These are phyloP conservation scores for Knoxia roxburghii DNA, from an alignment of 257 asterid genomes.

Conservation along the genomic window DNA sequence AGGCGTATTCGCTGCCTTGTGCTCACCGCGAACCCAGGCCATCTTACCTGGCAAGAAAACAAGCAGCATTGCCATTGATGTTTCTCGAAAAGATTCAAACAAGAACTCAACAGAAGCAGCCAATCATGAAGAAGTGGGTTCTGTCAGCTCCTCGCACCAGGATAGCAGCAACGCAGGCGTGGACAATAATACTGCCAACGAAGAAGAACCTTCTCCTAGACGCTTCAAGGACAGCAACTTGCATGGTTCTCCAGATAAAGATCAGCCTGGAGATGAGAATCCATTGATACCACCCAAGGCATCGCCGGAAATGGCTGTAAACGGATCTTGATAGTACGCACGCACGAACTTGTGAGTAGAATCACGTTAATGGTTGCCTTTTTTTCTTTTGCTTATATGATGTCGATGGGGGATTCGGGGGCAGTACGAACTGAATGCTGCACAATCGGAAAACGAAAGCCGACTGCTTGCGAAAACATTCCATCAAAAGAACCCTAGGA, in stretches of 20 bases:
- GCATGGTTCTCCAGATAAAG: constrained; percentile 37
- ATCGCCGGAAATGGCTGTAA: constrained; percentile 84
- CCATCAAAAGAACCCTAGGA: constrained; percentile 31
- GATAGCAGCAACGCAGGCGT: constrained; percentile 22
- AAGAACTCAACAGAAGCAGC: constrained; percentile 24
- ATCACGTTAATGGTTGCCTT: constrained; percentile 10
- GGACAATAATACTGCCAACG: constrained; percentile 26
- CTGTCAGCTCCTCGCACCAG: constrained; percentile 18
- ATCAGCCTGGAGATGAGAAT: constrained; percentile 46
- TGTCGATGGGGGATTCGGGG: too few species aligned
- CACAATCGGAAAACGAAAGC: constrained; percentile 16
- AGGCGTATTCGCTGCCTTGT: constrained; percentile 66
- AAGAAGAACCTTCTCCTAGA: constrained; percentile 40
- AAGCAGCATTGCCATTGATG: constrained; percentile 24
- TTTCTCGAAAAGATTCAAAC: constrained; percentile 24
- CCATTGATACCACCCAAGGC: constrained; percentile 52
- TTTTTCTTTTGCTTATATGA: constrained; percentile 15
- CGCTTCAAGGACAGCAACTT: constrained; percentile 31
- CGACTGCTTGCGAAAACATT: constrained; percentile 11
- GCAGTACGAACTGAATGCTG: too few species aligned
- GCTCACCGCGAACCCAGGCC: constrained; percentile 57
- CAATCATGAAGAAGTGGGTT: constrained; percentile 31
- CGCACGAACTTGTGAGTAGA: not conserved
- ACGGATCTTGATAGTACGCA: constrained; percentile 52
- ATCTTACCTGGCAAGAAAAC: constrained; percentile 55